phyloP scores from a whole-genome alignment of 768 basidiomycete species.

The Gymnopilus junonius region DNA sequence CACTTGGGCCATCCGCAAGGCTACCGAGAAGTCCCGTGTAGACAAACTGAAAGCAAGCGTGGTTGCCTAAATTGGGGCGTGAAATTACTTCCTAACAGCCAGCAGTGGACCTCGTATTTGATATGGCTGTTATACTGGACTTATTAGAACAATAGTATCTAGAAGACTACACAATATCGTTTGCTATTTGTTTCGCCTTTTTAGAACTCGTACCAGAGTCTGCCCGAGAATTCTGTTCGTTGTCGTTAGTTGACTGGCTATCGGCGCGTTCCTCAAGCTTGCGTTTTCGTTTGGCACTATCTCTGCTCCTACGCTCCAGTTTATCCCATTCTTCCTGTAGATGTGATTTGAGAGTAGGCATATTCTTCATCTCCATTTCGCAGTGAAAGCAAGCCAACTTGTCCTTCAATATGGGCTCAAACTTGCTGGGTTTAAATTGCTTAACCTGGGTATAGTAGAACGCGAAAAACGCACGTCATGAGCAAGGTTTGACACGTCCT shows the following conservation, averaged over 20 bases:
- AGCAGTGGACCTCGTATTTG: background rate
- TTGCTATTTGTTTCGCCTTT: slow-evolving; percentile 10
- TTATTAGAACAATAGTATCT: background rate
- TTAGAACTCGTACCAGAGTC: slow-evolving; percentile 8
- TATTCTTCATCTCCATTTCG: slow-evolving; percentile 61
- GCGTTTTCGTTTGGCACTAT: slow-evolving; percentile 43
- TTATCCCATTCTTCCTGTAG: slow-evolving; percentile 75
- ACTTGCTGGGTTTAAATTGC: slow-evolving; percentile 51
- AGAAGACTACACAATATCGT: background rate
- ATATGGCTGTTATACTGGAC: background rate
- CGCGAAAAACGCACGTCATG: background rate
- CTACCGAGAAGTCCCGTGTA: slow-evolving; percentile 69
- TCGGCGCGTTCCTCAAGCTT: slow-evolving; percentile 33
- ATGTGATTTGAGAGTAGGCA: slow-evolving; percentile 77
- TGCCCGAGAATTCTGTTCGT: background rate
- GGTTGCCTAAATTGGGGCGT: slow-evolving; percentile 17
- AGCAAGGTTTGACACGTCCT: background rate
- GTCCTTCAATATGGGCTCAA: slow-evolving; percentile 71
- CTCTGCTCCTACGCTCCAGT: slow-evolving; percentile 45
- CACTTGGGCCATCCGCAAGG: slow-evolving; percentile 91
- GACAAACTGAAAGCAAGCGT: slow-evolving; percentile 43
- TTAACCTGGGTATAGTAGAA: too few relatives aligned
- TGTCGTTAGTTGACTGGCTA: slow-evolving; percentile 1
- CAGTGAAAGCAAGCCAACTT: slow-evolving; percentile 76
- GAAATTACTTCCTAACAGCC: background rate